Conservation (phyloP, 1,139 yeast genomes). For the Citeromyces hawaiiensis region DNA sequence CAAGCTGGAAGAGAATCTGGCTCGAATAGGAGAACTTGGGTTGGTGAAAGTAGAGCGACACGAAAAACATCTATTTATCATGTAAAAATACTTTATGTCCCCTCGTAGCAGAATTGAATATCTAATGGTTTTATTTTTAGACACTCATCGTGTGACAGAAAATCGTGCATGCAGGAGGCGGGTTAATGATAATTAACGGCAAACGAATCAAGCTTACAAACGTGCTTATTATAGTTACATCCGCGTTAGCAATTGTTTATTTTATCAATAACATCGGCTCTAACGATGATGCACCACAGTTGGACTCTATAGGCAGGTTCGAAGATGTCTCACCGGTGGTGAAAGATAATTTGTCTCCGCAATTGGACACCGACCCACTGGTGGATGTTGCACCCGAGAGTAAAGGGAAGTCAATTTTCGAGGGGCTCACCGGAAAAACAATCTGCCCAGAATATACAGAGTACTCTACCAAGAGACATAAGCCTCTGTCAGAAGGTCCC, state of each 20-base stretch:
- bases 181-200: constrained; percentile 1
- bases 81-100: no score
- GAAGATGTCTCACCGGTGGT: not conserved
- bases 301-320: not conserved
- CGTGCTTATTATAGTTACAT: not conserved
- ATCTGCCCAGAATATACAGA: constrained; percentile 23
- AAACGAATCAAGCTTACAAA: constrained; percentile 1
- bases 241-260: not conserved
- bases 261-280: not conserved
- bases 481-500: constrained; percentile 35
- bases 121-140: not conserved
- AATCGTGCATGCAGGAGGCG: not conserved
- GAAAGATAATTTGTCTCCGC: not conserved
- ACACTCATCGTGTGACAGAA: not conserved
- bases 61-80: not conserved
- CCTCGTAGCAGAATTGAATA: no score
- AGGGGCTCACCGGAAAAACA: not conserved
- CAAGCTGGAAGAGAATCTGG: constrained; percentile 1
- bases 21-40: constrained; percentile 2
- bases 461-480: constrained; percentile 27
- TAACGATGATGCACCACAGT: not conserved
- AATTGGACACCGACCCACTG: not conserved
- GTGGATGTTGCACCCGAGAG: not conserved
- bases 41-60: constrained; percentile 2
- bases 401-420: not conserved